Base-by-base conservation (phyloP, 2,329 filamentous ascomycete genomes). In the Botrytis pseudocinerea region DNA sequence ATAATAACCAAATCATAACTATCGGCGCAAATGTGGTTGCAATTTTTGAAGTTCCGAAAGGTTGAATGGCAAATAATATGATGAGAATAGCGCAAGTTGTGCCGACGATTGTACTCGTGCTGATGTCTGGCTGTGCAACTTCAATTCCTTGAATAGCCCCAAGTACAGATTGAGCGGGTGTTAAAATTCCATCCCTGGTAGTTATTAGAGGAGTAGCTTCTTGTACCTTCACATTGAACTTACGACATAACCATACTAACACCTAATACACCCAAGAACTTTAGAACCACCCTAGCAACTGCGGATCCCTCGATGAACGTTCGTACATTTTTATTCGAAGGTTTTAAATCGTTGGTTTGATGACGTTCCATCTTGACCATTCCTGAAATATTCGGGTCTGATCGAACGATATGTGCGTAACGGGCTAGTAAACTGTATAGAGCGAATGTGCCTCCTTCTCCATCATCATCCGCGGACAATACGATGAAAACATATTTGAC, bases 381-480 rank as follows among this genome's bases (percentile, higher is more conserved):
- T n/a, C 84, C 84, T 32, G 84, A 83, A 77, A 87, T 84, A 68
- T 85, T 85, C 4, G 90, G 89, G 75, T 91, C 90, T 20, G 85
- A 83, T 65, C 87, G 85, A 22, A 87, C 85, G 73, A 93, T 91
- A 75, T 90, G 85, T 71, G 87, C 85, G 80, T 87, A 90, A 76
- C 89, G 84, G 7, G 89, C 87, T 2, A 92, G 85, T 22, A 92
- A 81, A 5, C 88, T 89, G 80, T 92, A 92, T 40, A 90, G 86
- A 44, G 87, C 88, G 80, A 92, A 92, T 0, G 90, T 92, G 44
- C 91, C 91, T 42, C 91, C 91, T 78, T 93, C 90, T 62, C 91
- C 91, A 78, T 92, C 90, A 75, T 93, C 90, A 79, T 92, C 90
- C 70, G 91, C 91, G 48, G 83, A 83, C 8, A 93, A 82, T 54